Evolutionary conservation across 73 alveolate genomes (phyloP).

Genomic region (Paramecium sonneborni): DNA sequence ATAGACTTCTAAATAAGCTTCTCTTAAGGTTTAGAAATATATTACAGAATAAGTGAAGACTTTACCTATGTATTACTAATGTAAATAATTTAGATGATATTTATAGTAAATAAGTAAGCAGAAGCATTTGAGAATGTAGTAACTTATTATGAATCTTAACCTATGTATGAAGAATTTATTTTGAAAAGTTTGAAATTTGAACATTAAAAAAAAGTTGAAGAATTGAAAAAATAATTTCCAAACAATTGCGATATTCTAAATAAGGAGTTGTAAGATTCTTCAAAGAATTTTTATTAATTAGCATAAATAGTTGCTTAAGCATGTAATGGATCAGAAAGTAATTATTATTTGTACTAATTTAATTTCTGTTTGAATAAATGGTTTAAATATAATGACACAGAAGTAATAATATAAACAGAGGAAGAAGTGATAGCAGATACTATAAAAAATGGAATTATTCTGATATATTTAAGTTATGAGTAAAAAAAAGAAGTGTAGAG

Average conservation of each 20-base stretch:
- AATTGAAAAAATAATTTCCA: background rate
- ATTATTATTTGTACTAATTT: background rate
- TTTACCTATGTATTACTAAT: background rate
- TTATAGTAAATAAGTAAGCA: background rate
- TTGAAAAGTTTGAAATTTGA: background rate
- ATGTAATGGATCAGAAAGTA: background rate
- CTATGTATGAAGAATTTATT: background rate
- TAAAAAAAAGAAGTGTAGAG: background rate
- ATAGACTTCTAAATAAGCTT: background rate
- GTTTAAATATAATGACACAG: background rate
- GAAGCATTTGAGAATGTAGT: background rate
- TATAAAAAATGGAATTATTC: background rate
- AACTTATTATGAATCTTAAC: background rate
- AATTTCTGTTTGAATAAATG: background rate
- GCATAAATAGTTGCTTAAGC: background rate
- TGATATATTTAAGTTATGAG: background rate
- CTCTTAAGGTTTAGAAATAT: background rate
- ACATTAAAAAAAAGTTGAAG: background rate
- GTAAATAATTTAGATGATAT: background rate
- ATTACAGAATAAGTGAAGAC: background rate
- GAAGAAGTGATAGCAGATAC: background rate
- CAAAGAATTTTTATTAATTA: background rate
- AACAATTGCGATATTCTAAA: background rate
- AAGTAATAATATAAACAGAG: background rate
- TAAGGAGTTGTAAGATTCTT: background rate